phyloP scores from a whole-genome alignment of 148 eudicot species.

The Rhododendron ovatum region DNA sequence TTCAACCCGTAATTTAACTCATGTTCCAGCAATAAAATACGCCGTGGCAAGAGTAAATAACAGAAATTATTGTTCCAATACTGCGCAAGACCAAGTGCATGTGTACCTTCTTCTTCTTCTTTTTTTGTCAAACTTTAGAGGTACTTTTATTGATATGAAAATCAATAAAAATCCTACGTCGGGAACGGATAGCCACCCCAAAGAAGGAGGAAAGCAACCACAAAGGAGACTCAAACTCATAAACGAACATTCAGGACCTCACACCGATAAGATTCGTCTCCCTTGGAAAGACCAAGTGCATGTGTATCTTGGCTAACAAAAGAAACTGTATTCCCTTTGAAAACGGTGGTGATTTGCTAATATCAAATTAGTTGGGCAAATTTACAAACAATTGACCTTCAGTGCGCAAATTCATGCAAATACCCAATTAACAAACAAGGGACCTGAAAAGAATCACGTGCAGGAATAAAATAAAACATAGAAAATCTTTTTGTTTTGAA shows the following conservation, averaged over 20 bases:
- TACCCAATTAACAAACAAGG: neutral
- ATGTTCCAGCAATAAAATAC: neutral
- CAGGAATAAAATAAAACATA: neutral
- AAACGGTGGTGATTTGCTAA: neutral
- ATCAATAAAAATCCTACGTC: too few relatives aligned
- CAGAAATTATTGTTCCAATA: neutral
- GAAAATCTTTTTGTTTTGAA: neutral
- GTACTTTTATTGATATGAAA: too few relatives aligned
- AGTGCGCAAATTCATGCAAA: neutral
- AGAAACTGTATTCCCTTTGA: neutral
- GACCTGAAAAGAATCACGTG: neutral
- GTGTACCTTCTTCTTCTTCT: too few relatives aligned
- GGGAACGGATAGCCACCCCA: too few relatives aligned
- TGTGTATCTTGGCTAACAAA: neutral
- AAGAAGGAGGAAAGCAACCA: too few relatives aligned
- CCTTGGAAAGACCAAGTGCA: neutral
- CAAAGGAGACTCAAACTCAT: too few relatives aligned
- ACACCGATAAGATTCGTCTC: too few relatives aligned
- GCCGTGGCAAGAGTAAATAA: neutral
- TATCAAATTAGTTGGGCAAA: neutral
- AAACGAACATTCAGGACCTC: too few relatives aligned
- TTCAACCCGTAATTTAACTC: neutral
- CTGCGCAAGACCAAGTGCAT: neutral
- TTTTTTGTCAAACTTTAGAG: too few relatives aligned
- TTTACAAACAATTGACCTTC: neutral